A percentile compares a stretch with the other conserved stretches of the same genome.
phyloP scores from a whole-genome alignment of 768 basidiomycete species.

The Trametes cinnabarina region DNA sequence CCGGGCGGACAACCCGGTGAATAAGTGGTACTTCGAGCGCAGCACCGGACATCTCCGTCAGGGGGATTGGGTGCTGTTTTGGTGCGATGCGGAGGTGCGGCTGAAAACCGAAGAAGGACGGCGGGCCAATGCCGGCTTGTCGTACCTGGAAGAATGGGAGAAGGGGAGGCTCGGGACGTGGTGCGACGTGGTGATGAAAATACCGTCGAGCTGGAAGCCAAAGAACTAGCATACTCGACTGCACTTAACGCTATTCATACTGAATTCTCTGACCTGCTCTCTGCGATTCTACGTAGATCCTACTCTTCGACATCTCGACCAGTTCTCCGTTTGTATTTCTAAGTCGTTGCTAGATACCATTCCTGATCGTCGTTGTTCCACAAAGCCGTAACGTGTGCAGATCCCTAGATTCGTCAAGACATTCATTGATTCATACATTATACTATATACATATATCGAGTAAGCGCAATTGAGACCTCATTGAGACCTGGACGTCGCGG shows the following conservation, averaged over 20 bases:
- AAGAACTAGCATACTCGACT: background rate
- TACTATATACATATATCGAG: background rate
- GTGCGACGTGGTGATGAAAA: conserved; percentile 63
- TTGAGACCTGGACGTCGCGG: background rate
- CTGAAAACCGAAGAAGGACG: conserved; percentile 68
- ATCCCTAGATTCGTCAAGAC: background rate
- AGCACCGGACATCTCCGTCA: conserved; percentile 86
- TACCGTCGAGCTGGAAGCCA: conserved; percentile 76
- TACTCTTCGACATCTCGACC: background rate
- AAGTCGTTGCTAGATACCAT: background rate
- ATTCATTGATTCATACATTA: background rate
- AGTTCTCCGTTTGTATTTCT: conserved; percentile 3
- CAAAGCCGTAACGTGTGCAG: background rate
- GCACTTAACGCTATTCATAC: background rate
- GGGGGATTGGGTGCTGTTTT: conserved; percentile 91
- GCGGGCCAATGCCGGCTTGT: conserved; percentile 59
- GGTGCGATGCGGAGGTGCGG: conserved; percentile 95
- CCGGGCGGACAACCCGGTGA: conserved; percentile 90
- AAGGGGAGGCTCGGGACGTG: conserved; percentile 65
- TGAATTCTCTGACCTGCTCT: background rate
- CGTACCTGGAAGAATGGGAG: conserved; percentile 78
- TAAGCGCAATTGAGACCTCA: background rate
- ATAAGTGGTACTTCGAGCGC: conserved; percentile 99
- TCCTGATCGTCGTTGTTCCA: background rate
- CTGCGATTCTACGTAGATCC: background rate